Conservation (phyloP, 208 protist species). For the Leishmania guyanensis region DNA sequence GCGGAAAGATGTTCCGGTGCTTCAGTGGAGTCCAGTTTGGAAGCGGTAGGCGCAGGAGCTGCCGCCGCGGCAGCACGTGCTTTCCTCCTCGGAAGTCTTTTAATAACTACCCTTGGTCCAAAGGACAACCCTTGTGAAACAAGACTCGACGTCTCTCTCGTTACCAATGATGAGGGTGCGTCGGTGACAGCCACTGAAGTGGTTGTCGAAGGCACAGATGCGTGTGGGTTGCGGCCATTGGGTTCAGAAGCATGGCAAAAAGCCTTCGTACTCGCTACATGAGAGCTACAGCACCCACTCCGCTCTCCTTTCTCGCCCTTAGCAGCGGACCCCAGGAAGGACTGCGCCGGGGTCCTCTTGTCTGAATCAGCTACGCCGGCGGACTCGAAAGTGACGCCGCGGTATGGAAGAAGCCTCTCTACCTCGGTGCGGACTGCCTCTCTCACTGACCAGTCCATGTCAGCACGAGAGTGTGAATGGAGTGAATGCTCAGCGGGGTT, state of each 20-base stretch:
- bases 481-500: slow-evolving; percentile 3
- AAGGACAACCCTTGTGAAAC: not conserved
- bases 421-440: slow-evolving; percentile 16
- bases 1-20: not conserved
- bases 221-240: not conserved
- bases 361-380: not conserved
- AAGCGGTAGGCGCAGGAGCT: not conserved
- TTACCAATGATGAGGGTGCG: not conserved
- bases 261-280: not conserved
- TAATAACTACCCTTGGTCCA: slow-evolving; percentile 4
- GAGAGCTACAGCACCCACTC: not conserved
- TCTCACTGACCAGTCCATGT: slow-evolving; percentile 1
- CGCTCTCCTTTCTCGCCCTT: not conserved
- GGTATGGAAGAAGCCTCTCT: slow-evolving; percentile 18
- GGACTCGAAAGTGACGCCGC: slow-evolving; percentile 18
- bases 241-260: not conserved
- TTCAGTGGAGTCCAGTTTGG: not conserved
- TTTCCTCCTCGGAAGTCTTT: not conserved
- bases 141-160: not conserved
- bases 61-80: not conserved
- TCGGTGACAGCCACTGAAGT: not conserved
- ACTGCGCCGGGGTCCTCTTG: not conserved
- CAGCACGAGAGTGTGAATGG: slow-evolving; percentile 6
- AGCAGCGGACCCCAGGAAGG: not conserved
- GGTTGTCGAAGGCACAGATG: not conserved